A percentile compares a stretch with the other conserved stretches of the same genome.
Evolutionary conservation across 2,329 filamentous ascomycete genomes (phyloP).

Genomic region (Clonostachys chloroleuca): DNA sequence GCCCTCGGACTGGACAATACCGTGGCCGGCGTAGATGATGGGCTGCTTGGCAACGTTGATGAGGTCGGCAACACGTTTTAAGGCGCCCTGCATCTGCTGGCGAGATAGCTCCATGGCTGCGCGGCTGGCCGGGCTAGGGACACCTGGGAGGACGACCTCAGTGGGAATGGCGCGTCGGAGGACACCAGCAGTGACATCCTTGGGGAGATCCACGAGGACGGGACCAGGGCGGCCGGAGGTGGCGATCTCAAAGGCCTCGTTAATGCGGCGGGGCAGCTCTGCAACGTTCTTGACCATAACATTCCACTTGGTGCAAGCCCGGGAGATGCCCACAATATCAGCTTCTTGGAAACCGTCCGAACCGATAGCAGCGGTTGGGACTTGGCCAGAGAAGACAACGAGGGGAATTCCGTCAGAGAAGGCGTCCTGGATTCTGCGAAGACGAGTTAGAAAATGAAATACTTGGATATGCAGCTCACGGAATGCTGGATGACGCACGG

Average conservation of each 20-base stretch:
- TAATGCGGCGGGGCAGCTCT: slow-evolving; percentile 88
- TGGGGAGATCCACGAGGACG: slow-evolving; percentile 91
- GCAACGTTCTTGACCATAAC: slow-evolving; percentile 96
- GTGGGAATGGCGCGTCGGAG: slow-evolving; percentile 80
- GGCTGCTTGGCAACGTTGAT: slow-evolving; percentile 91
- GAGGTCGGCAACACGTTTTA: slow-evolving; percentile 73
- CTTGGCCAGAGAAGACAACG: slow-evolving; percentile 94
- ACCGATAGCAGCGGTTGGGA: slow-evolving; percentile 83
- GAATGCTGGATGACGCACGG: slow-evolving; percentile 32
- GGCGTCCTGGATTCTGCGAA: slow-evolving; percentile 73
- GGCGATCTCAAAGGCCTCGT: slow-evolving; percentile 97
- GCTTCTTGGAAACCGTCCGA: slow-evolving; percentile 97
- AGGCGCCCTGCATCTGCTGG: slow-evolving; percentile 68
- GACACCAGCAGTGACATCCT: slow-evolving; percentile 88
- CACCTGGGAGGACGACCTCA: slow-evolving; percentile 66
- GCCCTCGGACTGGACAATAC: slow-evolving; percentile 74
- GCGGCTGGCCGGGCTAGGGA: slow-evolving; percentile 81
- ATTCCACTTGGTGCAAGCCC: slow-evolving; percentile 98
- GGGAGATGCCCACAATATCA: slow-evolving; percentile 88
- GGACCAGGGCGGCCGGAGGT: slow-evolving; percentile 91
- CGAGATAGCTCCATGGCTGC: slow-evolving; percentile 70
- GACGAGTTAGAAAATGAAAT: too few relatives aligned
- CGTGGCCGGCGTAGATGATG: slow-evolving; percentile 91
- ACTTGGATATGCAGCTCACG: too few relatives aligned
- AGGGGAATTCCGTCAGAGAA: slow-evolving; percentile 92